These are phyloP conservation scores for Venturiaceae sp. DNA, from an alignment of 2,329 filamentous ascomycete genomes.

Conservation along the genomic window DNA sequence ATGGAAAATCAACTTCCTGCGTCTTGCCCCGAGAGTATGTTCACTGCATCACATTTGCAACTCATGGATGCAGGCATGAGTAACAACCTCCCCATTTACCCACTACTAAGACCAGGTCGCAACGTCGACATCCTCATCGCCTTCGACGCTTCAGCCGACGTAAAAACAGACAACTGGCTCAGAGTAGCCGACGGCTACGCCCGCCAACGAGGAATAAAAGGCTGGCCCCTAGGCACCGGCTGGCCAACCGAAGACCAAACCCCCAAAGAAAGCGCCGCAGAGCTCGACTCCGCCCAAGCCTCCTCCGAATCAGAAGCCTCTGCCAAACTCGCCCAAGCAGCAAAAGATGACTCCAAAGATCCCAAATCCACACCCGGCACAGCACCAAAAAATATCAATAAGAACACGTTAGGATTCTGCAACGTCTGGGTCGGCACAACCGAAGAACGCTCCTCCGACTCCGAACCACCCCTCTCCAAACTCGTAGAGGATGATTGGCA, in stretches of 20 bases:
- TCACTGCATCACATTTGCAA: conserved; percentile 53
- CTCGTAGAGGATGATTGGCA: conserved; percentile 52
- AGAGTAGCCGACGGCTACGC: conserved; percentile 91
- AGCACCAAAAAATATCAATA: conserved; percentile 12
- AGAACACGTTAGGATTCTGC: conserved; percentile 64
- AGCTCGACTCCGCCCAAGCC: conserved; percentile 60
- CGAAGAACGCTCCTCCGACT: conserved; percentile 47
- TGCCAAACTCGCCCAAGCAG: conserved; percentile 52
- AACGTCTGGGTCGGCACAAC: conserved; percentile 92
- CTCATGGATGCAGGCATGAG: conserved; percentile 97
- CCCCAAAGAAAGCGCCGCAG: conserved; percentile 48
- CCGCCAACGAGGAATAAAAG: conserved; percentile 77
- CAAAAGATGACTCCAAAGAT: conserved; percentile 13
- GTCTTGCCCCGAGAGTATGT: conserved; percentile 69
- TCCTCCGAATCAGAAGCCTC: conserved; percentile 51
- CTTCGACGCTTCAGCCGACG: conserved; percentile 90
- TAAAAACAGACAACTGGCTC: conserved; percentile 92
- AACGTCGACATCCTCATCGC: conserved; percentile 84
- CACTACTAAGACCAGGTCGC: conserved; percentile 76
- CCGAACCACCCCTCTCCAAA: conserved; percentile 46
- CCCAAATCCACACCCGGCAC: neutral
- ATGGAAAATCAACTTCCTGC: conserved; percentile 64
- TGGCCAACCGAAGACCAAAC: conserved; percentile 65
- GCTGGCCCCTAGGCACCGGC: conserved; percentile 90
- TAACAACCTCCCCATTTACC: conserved; percentile 95